Conservation (phyloP, 2,329 filamentous ascomycete genomes). For the Aspergillus texensis region DNA sequence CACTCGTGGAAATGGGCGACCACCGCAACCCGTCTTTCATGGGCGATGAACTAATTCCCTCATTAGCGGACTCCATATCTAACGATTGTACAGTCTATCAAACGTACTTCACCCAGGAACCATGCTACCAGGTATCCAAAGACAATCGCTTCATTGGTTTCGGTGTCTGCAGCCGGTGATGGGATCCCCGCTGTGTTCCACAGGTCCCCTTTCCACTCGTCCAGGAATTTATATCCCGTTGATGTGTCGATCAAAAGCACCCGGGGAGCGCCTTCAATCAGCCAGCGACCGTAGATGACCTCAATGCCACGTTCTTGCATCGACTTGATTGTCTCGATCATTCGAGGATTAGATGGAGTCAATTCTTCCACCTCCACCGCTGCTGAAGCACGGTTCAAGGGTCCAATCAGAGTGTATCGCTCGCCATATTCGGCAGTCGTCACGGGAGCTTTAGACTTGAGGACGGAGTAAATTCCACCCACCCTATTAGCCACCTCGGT, state of each 20-base stretch:
- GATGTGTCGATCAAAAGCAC: conserved; percentile 95
- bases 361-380: conserved; percentile 97
- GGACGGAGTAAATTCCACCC: conserved; percentile 97
- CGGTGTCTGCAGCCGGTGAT: conserved; percentile 85
- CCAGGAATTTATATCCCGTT: conserved; percentile 84
- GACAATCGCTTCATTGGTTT: conserved; percentile 96
- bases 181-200: conserved; percentile 94
- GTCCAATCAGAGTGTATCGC: conserved; percentile 91
- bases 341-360: conserved; percentile 76
- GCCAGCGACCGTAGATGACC: conserved; percentile 91
- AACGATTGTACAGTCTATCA: not conserved
- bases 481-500: conserved; percentile 98
- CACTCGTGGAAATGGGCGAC: conserved; percentile 99
- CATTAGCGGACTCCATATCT: not conserved
- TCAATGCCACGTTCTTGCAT: conserved; percentile 93
- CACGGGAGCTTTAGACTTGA: conserved; percentile 98
- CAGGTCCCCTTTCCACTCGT: conserved; percentile 96
- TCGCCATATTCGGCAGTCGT: conserved; percentile 99
- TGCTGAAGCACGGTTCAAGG: conserved; percentile 87
- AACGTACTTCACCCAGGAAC: conserved; percentile 90
- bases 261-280: conserved; percentile 93
- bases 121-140: conserved; percentile 97
- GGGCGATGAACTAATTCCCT: conserved; percentile 76
- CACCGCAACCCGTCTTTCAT: conserved; percentile 88
- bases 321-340: conserved; percentile 80